These are phyloP conservation scores for Thoreauomyces humboldtii DNA, from an alignment of 192 early-diverging fungal genomes.

Conservation along the genomic window DNA sequence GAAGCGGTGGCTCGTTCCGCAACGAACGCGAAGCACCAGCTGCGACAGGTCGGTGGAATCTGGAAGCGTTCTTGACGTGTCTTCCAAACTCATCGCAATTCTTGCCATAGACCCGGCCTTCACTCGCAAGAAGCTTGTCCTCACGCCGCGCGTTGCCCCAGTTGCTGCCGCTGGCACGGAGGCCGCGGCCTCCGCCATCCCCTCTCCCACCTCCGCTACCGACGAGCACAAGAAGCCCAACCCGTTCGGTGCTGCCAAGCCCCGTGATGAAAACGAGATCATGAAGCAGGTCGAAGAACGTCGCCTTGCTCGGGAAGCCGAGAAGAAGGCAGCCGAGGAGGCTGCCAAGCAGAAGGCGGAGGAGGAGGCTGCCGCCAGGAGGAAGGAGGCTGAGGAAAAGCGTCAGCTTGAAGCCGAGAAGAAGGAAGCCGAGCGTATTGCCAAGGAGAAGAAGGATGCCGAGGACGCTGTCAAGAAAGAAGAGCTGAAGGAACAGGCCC, in stretches of 20 bases:
- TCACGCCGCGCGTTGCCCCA: slow-evolving; percentile 36
- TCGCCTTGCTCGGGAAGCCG: slow-evolving; percentile 38
- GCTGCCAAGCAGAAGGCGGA: slow-evolving; percentile 31
- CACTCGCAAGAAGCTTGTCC: slow-evolving; percentile 41
- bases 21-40: no score
- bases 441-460: neutral
- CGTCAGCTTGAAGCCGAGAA: slow-evolving; percentile 7
- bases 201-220: neutral
- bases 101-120: neutral
- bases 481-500: neutral
- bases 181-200: neutral
- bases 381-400: slow-evolving; percentile 16
- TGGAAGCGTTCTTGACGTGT: neutral
- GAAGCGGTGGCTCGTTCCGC: no score
- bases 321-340: slow-evolving; percentile 37
- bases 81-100: neutral
- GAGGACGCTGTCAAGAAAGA: neutral
- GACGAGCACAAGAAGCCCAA: slow-evolving; percentile 38
- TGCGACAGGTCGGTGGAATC: no score
- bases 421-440: neutral
- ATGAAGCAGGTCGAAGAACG: slow-evolving; percentile 53
- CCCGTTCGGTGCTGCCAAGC: slow-evolving; percentile 54
- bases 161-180: slow-evolving; percentile 5
- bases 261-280: slow-evolving; percentile 53
- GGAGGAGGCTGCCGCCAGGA: slow-evolving; percentile 10